Base-by-base conservation (phyloP, 192 early-diverging fungal species). In the Backusella psychrophila region DNA sequence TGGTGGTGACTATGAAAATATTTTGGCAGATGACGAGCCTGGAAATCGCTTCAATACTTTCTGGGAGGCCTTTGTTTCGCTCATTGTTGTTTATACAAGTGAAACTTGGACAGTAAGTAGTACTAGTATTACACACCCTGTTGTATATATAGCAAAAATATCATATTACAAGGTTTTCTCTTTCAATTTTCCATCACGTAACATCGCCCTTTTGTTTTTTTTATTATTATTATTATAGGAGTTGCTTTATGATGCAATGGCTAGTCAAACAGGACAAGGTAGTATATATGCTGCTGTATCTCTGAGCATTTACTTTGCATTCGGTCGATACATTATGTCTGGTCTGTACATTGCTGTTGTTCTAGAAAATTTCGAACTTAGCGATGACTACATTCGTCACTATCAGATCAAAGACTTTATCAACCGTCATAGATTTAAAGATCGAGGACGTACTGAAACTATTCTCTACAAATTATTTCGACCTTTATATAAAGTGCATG, bases 301-400 rank as follows among this genome's bases (percentile, higher is more conserved):
- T 52, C 70, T 84, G 19, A 81, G 85, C 23, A 74, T 82, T 6
- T 86, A 84, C 23, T 83, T 84, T 72, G 77, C 80, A 35, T 87
- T 87, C 72, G 85, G 85, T 9, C 83, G 87, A 33, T 89, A 85
- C 66, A 83, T 90, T 3, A 70, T 88, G 65, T 72, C 87, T 33
- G 88, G 85, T 49, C 82, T 90, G 77, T 82, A 88, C 11, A 85
- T 90, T 66, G 87, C 87, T 41, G 85, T 90, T 17, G 83, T 90
- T 69, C 77, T 87, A 72, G 89, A 90, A 72, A 90, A 90, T 68
- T 90, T 90, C 81, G 89, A 88, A 68, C 75, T 84, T 14, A 82
- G 78, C 0, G 89, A 90, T 33, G 84, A 82, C 36, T 81, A 83
- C 2, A 90, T 81, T 19, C 73, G 63, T 38, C 36, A 72, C 9